Evolutionary conservation across 192 early-diverging fungal species (phyloP).

Genomic region (Coemansia sp.): DNA sequence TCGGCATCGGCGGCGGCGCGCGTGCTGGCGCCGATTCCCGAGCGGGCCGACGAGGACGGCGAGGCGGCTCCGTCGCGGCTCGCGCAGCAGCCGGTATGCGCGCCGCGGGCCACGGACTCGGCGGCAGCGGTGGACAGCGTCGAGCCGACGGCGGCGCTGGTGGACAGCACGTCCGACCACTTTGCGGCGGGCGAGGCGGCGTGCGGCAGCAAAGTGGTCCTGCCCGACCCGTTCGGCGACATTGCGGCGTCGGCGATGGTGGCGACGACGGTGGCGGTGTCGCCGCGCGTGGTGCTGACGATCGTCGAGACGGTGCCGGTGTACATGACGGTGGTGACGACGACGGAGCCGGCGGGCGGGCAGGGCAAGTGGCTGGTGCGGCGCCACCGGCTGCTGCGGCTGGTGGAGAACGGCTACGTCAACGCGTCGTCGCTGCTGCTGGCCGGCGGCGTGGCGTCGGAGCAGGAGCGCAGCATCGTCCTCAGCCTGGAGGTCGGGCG

Average conservation of each 20-base stretch:
- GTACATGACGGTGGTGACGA: conserved; percentile 53
- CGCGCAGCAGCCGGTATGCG: conserved; percentile 39
- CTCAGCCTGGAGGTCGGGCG: conserved; percentile 81
- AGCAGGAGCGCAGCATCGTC: conserved; percentile 80
- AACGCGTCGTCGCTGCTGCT: conserved; percentile 81
- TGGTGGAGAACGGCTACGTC: conserved; percentile 81
- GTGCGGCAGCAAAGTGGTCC: conserved; percentile 24
- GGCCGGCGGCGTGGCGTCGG: conserved; percentile 83
- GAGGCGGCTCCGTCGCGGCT: conserved; percentile 33
- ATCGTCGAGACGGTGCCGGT: conserved; percentile 55
- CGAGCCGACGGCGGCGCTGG: conserved; percentile 35
- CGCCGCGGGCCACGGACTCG: conserved; percentile 11
- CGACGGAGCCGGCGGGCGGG: conserved; percentile 36
- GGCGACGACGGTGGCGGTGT: conserved; percentile 39
- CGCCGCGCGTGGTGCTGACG: conserved; percentile 50
- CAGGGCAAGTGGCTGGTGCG: conserved; percentile 48
- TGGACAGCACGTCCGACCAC: conserved; percentile 35
- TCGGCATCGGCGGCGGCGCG: not conserved
- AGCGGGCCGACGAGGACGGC: conserved; percentile 18
- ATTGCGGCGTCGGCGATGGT: conserved; percentile 49
- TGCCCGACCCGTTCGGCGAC: conserved; percentile 48
- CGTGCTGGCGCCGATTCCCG: conserved; percentile 30
- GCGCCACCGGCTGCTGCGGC: conserved; percentile 69
- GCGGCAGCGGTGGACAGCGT: conserved; percentile 32
- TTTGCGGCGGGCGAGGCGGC: conserved; percentile 30